phyloP scores from a whole-genome alignment of 2,329 filamentous ascomycete genomes.

The Cladosporium sp. region DNA sequence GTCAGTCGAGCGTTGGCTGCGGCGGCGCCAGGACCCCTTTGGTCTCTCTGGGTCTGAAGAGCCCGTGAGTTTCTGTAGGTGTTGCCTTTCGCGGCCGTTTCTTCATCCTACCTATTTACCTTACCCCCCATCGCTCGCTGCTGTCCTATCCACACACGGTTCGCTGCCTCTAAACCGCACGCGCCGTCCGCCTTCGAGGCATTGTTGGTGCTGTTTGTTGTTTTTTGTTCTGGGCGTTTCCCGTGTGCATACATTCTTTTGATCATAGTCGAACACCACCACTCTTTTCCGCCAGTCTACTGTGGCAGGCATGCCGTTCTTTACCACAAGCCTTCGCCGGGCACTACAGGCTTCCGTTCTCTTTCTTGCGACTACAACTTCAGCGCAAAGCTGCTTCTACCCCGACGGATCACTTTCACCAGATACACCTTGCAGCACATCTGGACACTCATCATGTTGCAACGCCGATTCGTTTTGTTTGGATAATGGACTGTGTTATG shows the following conservation, averaged over 20 bases:
- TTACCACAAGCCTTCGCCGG: slow-evolving; percentile 12
- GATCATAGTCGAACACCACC: neutral
- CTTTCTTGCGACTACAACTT: slow-evolving; percentile 2
- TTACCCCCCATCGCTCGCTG: neutral
- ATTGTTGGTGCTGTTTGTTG: too few species aligned
- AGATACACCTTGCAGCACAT: slow-evolving; percentile 7
- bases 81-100: neutral
- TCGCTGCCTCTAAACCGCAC: too few species aligned
- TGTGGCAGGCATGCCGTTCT: slow-evolving; percentile 8
- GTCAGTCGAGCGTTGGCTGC: too few species aligned
- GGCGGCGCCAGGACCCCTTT: neutral
- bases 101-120: neutral
- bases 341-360: slow-evolving; percentile 12
- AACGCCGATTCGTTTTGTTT: slow-evolving; percentile 26
- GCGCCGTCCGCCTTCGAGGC: too few species aligned
- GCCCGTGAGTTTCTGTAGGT: neutral
- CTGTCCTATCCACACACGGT: neutral
- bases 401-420: slow-evolving; percentile 11
- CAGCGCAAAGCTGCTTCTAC: slow-evolving; percentile 13
- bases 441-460: slow-evolving; percentile 24
- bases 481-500: slow-evolving; percentile 30
- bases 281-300: neutral
- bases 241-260: neutral
- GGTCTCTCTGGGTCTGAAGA: neutral
- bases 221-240: too few species aligned